Percentiles rank a stretch among this genome's conserved stretches.
phyloP scores from a whole-genome alignment of 2,329 filamentous ascomycete genomes.

The Fusarium heterosporum region DNA sequence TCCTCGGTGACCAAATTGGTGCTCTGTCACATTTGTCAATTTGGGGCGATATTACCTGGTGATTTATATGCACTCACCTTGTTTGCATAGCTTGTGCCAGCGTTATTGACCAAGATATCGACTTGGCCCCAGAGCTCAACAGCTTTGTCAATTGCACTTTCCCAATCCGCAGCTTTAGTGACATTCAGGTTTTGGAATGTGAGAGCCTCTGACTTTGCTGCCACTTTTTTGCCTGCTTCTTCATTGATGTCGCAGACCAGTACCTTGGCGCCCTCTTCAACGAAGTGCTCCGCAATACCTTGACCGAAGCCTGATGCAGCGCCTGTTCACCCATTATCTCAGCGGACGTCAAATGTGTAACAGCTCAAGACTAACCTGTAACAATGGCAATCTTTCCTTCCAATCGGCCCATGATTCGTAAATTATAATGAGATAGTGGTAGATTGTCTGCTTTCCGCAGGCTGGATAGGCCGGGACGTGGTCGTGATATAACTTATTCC shows the following conservation, averaged over 20 bases:
- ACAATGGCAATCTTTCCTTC: constrained; percentile 25
- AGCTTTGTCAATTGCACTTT: background rate
- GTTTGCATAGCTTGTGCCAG: constrained; percentile 17
- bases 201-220: background rate
- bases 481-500: background rate
- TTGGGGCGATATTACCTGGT: too few species aligned
- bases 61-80: background rate
- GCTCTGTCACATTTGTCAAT: background rate
- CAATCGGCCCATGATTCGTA: constrained; percentile 9
- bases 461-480: background rate
- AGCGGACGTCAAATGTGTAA: fast-evolving
- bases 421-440: fast-evolving
- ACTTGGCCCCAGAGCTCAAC: background rate
- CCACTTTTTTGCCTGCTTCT: background rate
- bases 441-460: background rate
- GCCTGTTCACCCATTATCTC: background rate
- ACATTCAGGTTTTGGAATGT: constrained; percentile 14
- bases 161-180: constrained; percentile 2
- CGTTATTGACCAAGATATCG: constrained; percentile 22
- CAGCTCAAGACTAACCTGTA: background rate
- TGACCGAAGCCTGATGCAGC: constrained; percentile 26
- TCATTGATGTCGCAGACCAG: constrained; percentile 13
- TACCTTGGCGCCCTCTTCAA: constrained; percentile 4
- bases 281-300: constrained; percentile 25
- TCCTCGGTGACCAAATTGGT: constrained; percentile 12